Evolutionary conservation across 1,139 yeast genomes (phyloP), one percentile per base, ranked within the genome.

Genomic region (Kazachstania sp.): DNA sequence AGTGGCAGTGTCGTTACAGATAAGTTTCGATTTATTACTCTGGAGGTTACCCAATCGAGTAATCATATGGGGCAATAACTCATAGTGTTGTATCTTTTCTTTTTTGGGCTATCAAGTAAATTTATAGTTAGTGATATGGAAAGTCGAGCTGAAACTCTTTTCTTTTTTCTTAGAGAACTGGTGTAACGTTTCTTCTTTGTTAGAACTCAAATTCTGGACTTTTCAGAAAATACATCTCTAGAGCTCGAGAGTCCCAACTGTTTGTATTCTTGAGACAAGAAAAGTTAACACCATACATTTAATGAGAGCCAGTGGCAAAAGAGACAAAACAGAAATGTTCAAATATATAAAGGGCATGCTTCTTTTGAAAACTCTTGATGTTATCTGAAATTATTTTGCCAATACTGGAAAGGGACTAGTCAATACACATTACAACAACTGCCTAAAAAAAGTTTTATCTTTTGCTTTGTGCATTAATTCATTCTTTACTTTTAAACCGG

Each of bases 391-490:
- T 6, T 32, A 8, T 6, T 32, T 32, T 1, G 11, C 18, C 11
- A 5, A 32, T 4, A 15, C 18, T 13, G 11, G 4, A 15, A 15
- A 7, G 8, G 15, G 18, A 37, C 13, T 9, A 19, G 39, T 15
- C 30, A 38, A 16, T 20, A 38, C 41, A 38, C 41, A 38, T 16
- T 20, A 37, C 15, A 13, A 19, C 39, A 19, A 37, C n/a, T 37
- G 11, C 15, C 11, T 32, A 13, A 4, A 15, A 32, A 13, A 4
- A 15, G 15, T 15, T 15, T 15, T 6, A 15, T 15, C 11, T 15
- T 15, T 32, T 32, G 36, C 36, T 30, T 26, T 38, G 41, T 38
- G 41, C 41, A 38, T 38, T 28, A 28, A 16, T 38, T 28, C 41
- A 28, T 38, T 38, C 36, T 15, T 32, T 32, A 32, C n/a, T 32